Base-by-base conservation (phyloP, 78 protist genomes). In the Abeoforma whisleri region DNA sequence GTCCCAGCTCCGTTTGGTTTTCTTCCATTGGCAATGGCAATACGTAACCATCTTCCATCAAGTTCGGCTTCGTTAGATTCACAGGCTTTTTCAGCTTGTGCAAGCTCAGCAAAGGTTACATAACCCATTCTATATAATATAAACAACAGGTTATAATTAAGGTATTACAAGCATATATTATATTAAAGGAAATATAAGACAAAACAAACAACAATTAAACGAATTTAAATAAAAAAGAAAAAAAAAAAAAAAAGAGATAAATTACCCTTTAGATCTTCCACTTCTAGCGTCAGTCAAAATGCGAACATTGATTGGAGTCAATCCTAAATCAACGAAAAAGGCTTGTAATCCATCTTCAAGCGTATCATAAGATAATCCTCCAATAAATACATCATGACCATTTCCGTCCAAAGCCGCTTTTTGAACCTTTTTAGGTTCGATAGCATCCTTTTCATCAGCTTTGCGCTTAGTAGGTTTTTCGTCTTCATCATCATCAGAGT, bases 11-110 rank as follows among this genome's bases (percentile, higher is more conserved):
- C 30, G 5, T 19, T 48, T 12, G 30, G 30, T 33, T 79, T 79
- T 22, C 23, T n/a, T 31, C 76, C 83, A 33, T 79, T 79, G 36
- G 74, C 74, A n/a, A 23, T 8, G 16, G 32, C 85, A 48, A 82
- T 69, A n/a, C 22, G 36, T 22, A 82, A 28, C 57, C 74, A 48
- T 36, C 85, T 69, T 25, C 76, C 76, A 31, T 82, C 85, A 0
- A 35, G 37, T 8, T 19, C 32, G 0, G 16, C 33, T 30, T 48
- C 62, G 12, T 48, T 48, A 5, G 12, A 12, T 48, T 48, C 12
- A 5, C 5, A 5, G 62, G 62, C 62, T 48, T 48, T 48, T 12
- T 48, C 12, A 48, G 12, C 62, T 19, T 12, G 5, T 12, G 5
- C 62, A 19, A 19, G 30, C 5, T 48, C 62, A 48, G 12, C 62